Evolutionary conservation across 2,329 filamentous ascomycete species (phyloP), one percentile per base, ranked within the genome.

Genomic region (Botryotinia calthae): DNA sequence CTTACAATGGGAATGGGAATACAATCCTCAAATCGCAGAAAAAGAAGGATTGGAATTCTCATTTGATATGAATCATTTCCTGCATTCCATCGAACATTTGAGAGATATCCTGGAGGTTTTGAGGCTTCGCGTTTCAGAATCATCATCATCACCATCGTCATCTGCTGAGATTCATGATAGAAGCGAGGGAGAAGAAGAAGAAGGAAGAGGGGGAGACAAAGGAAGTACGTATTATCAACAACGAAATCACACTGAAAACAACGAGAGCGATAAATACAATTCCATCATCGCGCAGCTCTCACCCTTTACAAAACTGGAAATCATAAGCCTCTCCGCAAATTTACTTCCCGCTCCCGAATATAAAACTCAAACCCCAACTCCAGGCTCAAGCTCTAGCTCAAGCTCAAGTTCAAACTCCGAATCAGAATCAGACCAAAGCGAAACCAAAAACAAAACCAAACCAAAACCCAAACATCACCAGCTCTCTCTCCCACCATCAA

Each of bases 1-100:
- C 31, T 40, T 71, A 18, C 31, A 61, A 16, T 71, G 61, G 61
- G 48, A 65, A 54, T 66, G 62, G 37, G 20, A 65, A 7, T 65
- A 58, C 20, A 34, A 54, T 20, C 4, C 25, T n/a, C 5, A 34
- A n/a, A 71, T 65, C 44, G 70, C 46, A 1, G 5, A n/a, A 10
- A 37, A 14, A n/a, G 70, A 71, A 31, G 34, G n/a, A n/a, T 37
- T 66, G 14, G 28, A 34, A 8, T 66, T 37, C 20, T 9, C 28
- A 37, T 51, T 66, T 14, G 14, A 66, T 37, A n/a, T 66, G 2
- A 18, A 7, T 25, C 22, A 37, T 51, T 66, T 66, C 14, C 14
- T 66, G 4, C 22, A 37, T 10, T 66, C 63, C 5, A 34, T 66
- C 8, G 9, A 14, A 8, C 63, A 66, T 37, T n/a, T 66, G 25